A percentile compares a stretch with the other conserved stretches of the same genome.
Conservation (phyloP, 1,139 yeast species). For the Geotrichum reessii region DNA sequence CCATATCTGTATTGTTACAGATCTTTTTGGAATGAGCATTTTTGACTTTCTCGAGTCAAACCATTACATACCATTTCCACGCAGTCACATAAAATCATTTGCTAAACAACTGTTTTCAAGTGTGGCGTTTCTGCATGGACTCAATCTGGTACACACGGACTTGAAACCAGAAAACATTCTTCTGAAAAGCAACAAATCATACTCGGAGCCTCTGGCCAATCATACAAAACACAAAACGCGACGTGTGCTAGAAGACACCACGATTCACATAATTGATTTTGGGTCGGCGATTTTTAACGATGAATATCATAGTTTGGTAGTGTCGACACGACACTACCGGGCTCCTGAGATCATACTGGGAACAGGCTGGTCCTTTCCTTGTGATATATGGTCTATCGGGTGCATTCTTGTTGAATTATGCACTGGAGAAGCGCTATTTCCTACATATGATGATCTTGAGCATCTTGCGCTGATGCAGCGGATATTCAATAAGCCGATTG, state of each 20-base stretch:
- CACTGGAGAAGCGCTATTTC: slow-evolving; percentile 93
- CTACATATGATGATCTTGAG: slow-evolving; percentile 89
- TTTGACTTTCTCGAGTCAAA: slow-evolving; percentile 82
- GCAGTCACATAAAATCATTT: slow-evolving; percentile 76
- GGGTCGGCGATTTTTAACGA: slow-evolving; percentile 93
- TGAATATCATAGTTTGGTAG: slow-evolving; percentile 88
- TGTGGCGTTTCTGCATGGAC: slow-evolving; percentile 83
- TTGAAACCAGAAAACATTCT: slow-evolving; percentile 91
- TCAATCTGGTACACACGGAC: slow-evolving; percentile 90
- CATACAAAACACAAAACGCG: slow-evolving; percentile 21
- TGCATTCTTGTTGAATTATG: slow-evolving; percentile 87
- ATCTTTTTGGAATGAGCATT: slow-evolving; percentile 73
- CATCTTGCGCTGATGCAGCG: slow-evolving; percentile 94
- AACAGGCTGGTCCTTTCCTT: slow-evolving; percentile 87
- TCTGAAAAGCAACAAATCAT: slow-evolving; percentile 39
- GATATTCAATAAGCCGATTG: slow-evolving; percentile 43
- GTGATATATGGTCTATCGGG: slow-evolving; percentile 96
- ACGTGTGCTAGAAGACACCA: slow-evolving; percentile 54
- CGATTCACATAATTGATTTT: slow-evolving; percentile 86
- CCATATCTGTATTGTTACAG: slow-evolving; percentile 92
- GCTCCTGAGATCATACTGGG: slow-evolving; percentile 97
- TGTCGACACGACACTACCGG: slow-evolving; percentile 87
- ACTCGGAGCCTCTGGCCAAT: slow-evolving; percentile 4
- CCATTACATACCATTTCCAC: slow-evolving; percentile 67
- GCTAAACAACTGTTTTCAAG: slow-evolving; percentile 80